A percentile compares a stretch with the other conserved stretches of the same genome.
These are phyloP conservation scores for Poterioochromonas sp. DNA, from an alignment of 352 stramenopile species.

Conservation along the genomic window DNA sequence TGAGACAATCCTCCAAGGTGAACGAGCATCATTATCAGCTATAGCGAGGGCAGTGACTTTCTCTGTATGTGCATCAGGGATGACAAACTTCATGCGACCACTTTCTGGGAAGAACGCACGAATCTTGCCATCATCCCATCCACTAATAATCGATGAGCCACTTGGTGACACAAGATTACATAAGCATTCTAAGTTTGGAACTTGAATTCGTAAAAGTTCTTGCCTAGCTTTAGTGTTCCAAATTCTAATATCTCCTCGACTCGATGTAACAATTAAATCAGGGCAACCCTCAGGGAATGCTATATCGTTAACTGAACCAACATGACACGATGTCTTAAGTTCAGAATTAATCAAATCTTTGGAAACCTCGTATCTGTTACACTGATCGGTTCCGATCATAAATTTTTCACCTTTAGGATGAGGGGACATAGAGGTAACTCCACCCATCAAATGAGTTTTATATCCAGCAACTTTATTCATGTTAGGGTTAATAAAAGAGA, in stretches of 20 bases:
- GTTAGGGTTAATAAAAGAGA: slow-evolving; percentile 71
- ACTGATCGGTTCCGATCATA: slow-evolving; percentile 79
- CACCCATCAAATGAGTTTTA: slow-evolving; percentile 72
- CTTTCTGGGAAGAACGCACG: slow-evolving; percentile 88
- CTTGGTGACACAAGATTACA: slow-evolving; percentile 75
- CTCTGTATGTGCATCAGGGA: slow-evolving; percentile 86
- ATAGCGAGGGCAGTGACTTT: slow-evolving; percentile 82
- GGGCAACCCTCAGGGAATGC: slow-evolving; percentile 82
- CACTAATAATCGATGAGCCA: slow-evolving; percentile 78
- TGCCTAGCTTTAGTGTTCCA: slow-evolving; percentile 80
- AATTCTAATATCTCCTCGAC: slow-evolving; percentile 78
- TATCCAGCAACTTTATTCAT: slow-evolving; percentile 58
- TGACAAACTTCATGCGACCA: slow-evolving; percentile 92
- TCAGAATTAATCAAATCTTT: slow-evolving; percentile 49
- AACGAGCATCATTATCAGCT: slow-evolving; percentile 57
- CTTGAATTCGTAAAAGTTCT: slow-evolving; percentile 87
- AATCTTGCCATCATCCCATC: slow-evolving; percentile 92
- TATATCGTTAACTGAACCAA: slow-evolving; percentile 80
- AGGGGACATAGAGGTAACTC: slow-evolving; percentile 72
- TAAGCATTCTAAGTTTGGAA: slow-evolving; percentile 92
- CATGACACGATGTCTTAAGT: slow-evolving; percentile 77
- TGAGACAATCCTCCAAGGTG: slow-evolving; percentile 75
- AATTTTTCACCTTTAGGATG: slow-evolving; percentile 56
- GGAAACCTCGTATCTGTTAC: slow-evolving; percentile 75
- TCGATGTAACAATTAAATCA: slow-evolving; percentile 87